These are phyloP conservation scores for Exophiala dermatitidis DNA, from an alignment of 2,329 filamentous ascomycete genomes.

Conservation along the genomic window DNA sequence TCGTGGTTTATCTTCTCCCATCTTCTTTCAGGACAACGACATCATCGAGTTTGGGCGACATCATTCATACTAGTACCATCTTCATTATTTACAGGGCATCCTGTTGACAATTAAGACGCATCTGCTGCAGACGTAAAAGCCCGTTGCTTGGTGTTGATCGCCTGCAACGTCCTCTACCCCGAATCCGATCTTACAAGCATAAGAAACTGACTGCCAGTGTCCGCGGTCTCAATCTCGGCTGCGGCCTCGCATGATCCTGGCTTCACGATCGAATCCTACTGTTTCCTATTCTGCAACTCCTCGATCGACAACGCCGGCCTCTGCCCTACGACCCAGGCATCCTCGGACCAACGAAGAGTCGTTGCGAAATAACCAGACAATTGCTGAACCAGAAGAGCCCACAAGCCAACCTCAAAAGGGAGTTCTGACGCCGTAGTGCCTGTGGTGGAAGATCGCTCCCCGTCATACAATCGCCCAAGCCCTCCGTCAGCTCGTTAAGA, in stretches of 20 bases:
- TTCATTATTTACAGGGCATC: neutral
- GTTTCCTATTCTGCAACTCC: neutral
- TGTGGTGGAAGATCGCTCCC: conserved; percentile 15
- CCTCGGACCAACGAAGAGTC: neutral
- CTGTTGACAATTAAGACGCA: neutral
- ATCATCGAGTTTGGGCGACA: neutral
- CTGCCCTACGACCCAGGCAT: neutral
- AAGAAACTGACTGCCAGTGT: neutral
- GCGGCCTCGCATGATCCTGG: neutral
- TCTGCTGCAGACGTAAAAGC: neutral
- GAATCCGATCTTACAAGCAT: neutral
- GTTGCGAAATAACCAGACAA: neutral
- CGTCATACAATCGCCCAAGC: conserved; percentile 3
- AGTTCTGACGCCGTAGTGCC: conserved; percentile 11
- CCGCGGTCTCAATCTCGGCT: neutral
- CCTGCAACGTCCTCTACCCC: neutral
- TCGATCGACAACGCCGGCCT: neutral
- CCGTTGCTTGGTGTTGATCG: neutral
- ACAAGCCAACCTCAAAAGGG: conserved; percentile 1
- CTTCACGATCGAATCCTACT: neutral
- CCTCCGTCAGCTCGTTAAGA: conserved; percentile 16
- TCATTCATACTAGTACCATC: neutral
- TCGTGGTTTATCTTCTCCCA: neutral
- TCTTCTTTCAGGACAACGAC: neutral
- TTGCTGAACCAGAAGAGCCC: neutral